Conservation (phyloP, 345 rosid genomes). For the Excoecaria agallocha region DNA sequence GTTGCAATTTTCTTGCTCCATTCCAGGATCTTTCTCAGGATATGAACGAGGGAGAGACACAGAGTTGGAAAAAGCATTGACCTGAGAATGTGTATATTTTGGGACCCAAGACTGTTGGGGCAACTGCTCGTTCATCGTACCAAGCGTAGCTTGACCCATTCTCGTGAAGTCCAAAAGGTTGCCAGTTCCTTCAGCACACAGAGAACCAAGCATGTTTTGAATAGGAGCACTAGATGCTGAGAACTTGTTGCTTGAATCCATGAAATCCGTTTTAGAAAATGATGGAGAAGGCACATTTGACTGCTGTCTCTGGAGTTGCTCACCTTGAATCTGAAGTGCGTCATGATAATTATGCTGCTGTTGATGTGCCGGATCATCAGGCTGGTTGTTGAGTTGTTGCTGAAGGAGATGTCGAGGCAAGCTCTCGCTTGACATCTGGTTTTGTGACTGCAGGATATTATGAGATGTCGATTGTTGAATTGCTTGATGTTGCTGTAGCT, state of each 20-base stretch:
- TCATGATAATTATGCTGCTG: slow-evolving; percentile 39
- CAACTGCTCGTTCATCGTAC: slow-evolving; percentile 46
- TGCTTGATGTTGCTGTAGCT: slow-evolving; percentile 55
- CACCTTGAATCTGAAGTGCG: slow-evolving; percentile 48
- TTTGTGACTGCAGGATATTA: slow-evolving; percentile 46
- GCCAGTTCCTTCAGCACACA: slow-evolving; percentile 40
- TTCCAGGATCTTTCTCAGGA: slow-evolving; percentile 42
- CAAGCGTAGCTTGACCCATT: slow-evolving; percentile 41
- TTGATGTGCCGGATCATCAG: slow-evolving; percentile 41
- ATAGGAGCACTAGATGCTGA: slow-evolving; percentile 34
- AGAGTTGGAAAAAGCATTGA: slow-evolving; percentile 45
- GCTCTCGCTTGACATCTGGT: slow-evolving; percentile 46
- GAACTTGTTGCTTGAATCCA: slow-evolving; percentile 41
- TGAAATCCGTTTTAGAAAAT: slow-evolving; percentile 48
- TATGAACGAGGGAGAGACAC: slow-evolving; percentile 46
- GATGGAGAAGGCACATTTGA: slow-evolving; percentile 48
- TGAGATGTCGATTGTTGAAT: slow-evolving; percentile 43
- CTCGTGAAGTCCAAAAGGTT: slow-evolving; percentile 55
- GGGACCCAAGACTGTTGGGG: slow-evolving; percentile 48
- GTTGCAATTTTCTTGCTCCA: slow-evolving; percentile 40
- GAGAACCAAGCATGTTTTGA: slow-evolving; percentile 43
- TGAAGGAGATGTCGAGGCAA: slow-evolving; percentile 43
- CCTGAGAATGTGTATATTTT: slow-evolving; percentile 43
- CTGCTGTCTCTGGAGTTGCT: slow-evolving; percentile 52
- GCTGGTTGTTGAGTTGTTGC: slow-evolving; percentile 50